phyloP scores from a whole-genome alignment of 139 green algal genomes.

The Chlorella ohadii region DNA sequence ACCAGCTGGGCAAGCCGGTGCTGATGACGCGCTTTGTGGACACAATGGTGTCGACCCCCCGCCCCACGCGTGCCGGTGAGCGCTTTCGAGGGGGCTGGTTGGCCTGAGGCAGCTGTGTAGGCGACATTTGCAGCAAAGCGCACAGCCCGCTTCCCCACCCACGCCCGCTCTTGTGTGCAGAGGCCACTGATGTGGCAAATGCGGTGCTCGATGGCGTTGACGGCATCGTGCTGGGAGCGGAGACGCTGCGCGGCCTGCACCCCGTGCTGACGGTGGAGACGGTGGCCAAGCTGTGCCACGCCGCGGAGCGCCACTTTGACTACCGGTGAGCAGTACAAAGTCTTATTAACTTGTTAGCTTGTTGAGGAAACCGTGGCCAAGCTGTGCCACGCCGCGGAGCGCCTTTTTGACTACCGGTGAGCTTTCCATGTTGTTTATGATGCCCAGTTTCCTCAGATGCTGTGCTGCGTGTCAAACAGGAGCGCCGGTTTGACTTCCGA shows the following conservation, averaged over 20 bases:
- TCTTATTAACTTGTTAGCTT: not conserved
- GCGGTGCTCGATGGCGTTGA: constrained; percentile 88
- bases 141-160: not conserved
- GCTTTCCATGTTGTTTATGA: not conserved
- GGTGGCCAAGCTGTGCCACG: constrained; percentile 27
- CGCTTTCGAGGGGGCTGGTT: too few species aligned
- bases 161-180: constrained; percentile 44
- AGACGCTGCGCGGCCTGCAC: constrained; percentile 83
- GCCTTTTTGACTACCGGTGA: constrained; percentile 52
- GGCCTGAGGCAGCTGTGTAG: too few species aligned
- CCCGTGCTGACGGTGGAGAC: constrained; percentile 50
- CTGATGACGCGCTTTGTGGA: constrained; percentile 91
- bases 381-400: constrained; percentile 24
- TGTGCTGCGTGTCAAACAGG: too few species aligned
- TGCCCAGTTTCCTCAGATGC: too few species aligned
- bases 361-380: not conserved
- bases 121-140: too few species aligned
- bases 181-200: constrained; percentile 95
- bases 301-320: constrained; percentile 57
- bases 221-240: constrained; percentile 82
- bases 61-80: constrained; percentile 12
- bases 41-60: constrained; percentile 74
- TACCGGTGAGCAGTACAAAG: constrained; percentile 21
- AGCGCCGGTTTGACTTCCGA: too few species aligned
- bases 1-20: constrained; percentile 81